Evolutionary conservation across 1,139 yeast species (phyloP), one percentile per base, ranked within the genome.

Genomic region (Suhomyces guaymorum): DNA sequence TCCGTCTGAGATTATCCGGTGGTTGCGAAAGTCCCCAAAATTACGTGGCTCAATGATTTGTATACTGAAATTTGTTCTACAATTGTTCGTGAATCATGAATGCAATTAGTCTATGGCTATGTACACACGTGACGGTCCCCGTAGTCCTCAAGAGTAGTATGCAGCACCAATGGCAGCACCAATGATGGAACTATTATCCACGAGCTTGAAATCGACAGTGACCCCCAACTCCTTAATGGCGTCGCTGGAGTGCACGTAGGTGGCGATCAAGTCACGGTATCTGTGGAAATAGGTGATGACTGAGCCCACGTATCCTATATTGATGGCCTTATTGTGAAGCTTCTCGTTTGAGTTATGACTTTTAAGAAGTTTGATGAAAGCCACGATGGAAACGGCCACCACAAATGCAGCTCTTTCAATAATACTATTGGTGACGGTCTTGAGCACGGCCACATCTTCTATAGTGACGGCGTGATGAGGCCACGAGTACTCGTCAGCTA

Each of bases 141-240:
- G n/a, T n/a, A n/a, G n/a, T n/a, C n/a, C n/a, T n/a, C n/a, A 30
- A 15, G 40, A 27, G 20, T 42, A 54, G 43, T 57, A 67, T 12
- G 75, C 75, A 27, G 75, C 75, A 9, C 74, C 75, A 33, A 70
- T 70, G 17, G 76, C 75, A 30, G 75, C 72, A 4, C 76, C 76
- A 22, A 69, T 63, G 23, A 70, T 58, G 12, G 75, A 68, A 48
- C 75, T 69, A 43, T 70, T 55, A 22, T 64, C 68, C 34, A 70
- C 60, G 37, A 60, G 54, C 48, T 59, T 61, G 40, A 70, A 65
- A 33, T 65, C 69, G 24, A 70, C 64, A 11, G 49, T 46, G 18
- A 66, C 46, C 8, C 59, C 58, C 51, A 59, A 43, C 4, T 46
- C 44, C 32, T 45, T 41, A n/a, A 64, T 53, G 16, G 52, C 58